A percentile compares a stretch with the other conserved stretches of the same genome.
These are phyloP conservation scores for Fusarium buharicum DNA, from an alignment of 2,329 filamentous ascomycete species.

Conservation along the genomic window DNA sequence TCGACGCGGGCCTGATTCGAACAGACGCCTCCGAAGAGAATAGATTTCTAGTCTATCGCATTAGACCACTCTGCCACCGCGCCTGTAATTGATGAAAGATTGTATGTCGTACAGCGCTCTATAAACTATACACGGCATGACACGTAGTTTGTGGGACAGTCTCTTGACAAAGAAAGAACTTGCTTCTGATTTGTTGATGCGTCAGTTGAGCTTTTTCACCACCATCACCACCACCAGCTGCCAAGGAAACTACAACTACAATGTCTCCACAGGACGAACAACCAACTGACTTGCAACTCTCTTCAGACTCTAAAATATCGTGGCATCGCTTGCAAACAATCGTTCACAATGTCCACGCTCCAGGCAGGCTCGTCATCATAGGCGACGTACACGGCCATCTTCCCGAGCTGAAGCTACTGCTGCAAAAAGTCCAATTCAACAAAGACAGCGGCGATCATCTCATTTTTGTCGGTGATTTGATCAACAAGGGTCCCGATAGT, in stretches of 20 bases:
- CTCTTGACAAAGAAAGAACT: neutral
- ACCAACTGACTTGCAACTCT: neutral
- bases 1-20: conserved; percentile 33
- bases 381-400: conserved; percentile 91
- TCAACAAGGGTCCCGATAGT: conserved; percentile 87
- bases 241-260: neutral
- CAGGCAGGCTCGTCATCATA: conserved; percentile 66
- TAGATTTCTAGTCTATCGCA: conserved; percentile 36
- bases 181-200: neutral
- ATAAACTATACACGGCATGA: too few relatives aligned
- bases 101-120: too few relatives aligned
- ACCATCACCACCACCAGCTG: too few relatives aligned
- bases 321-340: conserved; percentile 6
- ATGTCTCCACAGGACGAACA: neutral
- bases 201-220: neutral
- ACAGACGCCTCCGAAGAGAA: conserved; percentile 33
- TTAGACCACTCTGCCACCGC: conserved; percentile 34
- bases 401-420: conserved; percentile 68
- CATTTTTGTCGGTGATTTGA: conserved; percentile 77
- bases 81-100: conserved; percentile 5
- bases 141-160: too few relatives aligned
- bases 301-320: neutral
- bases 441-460: conserved; percentile 67
- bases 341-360: conserved; percentile 2
- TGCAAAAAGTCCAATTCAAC: conserved; percentile 74